Percentiles rank a stretch among this genome's conserved stretches.
These are phyloP conservation scores for Knoxia roxburghii DNA, from an alignment of 257 asterid genomes.

Conservation along the genomic window DNA sequence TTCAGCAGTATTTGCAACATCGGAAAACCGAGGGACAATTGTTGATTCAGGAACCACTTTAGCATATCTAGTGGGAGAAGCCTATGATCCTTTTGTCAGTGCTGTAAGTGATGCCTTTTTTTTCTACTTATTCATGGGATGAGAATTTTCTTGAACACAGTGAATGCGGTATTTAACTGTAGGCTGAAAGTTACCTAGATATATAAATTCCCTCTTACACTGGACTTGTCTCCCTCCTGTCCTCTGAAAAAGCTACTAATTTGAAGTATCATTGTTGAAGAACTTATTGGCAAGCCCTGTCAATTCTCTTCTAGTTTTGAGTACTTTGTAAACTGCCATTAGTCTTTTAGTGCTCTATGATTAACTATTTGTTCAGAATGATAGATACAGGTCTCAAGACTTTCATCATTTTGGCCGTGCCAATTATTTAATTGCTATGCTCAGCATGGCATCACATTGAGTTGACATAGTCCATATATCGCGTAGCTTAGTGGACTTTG, in stretches of 20 bases:
- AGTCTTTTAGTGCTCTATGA: neutral
- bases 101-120: slow-evolving; percentile 48
- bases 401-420: neutral
- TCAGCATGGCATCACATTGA: neutral
- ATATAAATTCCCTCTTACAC: neutral
- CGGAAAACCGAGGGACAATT: slow-evolving; percentile 66
- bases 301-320: neutral
- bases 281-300: neutral
- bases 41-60: slow-evolving; percentile 92
- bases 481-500: neutral
- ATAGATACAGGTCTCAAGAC: neutral
- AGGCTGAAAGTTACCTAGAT: slow-evolving; percentile 1
- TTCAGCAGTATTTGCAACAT: slow-evolving; percentile 62
- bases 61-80: slow-evolving; percentile 76
- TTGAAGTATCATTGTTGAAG: neutral
- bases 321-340: neutral
- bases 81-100: slow-evolving; percentile 70
- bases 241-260: neutral
- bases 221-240: neutral
- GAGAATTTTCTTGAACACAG: neutral
- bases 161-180: neutral
- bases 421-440: neutral
- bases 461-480: neutral
- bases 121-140: neutral
- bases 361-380: neutral